Percentiles rank a stretch among this genome's conserved stretches.
These are phyloP conservation scores for Cucumis cinereus DNA, from an alignment of 306 rosid species.

Conservation along the genomic window DNA sequence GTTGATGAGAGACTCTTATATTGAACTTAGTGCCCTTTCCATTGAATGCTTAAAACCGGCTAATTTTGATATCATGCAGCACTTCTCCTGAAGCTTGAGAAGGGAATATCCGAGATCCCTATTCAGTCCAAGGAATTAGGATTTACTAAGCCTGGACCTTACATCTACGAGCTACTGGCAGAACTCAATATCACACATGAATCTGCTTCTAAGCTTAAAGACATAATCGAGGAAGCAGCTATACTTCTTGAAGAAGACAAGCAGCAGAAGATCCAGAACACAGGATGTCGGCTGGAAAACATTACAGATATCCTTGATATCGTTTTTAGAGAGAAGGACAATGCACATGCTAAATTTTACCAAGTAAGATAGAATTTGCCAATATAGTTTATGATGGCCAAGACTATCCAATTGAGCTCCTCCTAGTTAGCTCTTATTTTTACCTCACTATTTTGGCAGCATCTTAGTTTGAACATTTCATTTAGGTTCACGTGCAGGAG, in stretches of 20 bases:
- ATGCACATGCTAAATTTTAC: slow-evolving; percentile 61
- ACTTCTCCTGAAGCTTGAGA: slow-evolving; percentile 85
- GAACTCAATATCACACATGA: slow-evolving; percentile 68
- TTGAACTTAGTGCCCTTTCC: neutral
- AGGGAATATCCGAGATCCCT: slow-evolving; percentile 78
- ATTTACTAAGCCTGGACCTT: slow-evolving; percentile 78
- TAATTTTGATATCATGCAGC: slow-evolving; percentile 36
- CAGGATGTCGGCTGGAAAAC: slow-evolving; percentile 60
- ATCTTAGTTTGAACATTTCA: slow-evolving; percentile 17
- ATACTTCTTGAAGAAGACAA: slow-evolving; percentile 70
- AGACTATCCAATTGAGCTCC: neutral
- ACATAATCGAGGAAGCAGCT: slow-evolving; percentile 45
- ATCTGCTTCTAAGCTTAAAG: slow-evolving; percentile 41
- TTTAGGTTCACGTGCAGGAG: slow-evolving; percentile 79
- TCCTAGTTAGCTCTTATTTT: neutral
- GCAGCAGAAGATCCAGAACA: slow-evolving; percentile 44
- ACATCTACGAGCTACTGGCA: slow-evolving; percentile 61
- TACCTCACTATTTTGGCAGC: slow-evolving; percentile 7
- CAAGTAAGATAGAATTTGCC: slow-evolving; percentile 39
- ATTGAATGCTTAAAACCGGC: neutral
- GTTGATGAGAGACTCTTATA: neutral
- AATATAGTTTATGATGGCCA: neutral
- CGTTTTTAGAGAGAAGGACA: slow-evolving; percentile 45
- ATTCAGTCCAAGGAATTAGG: slow-evolving; percentile 75
- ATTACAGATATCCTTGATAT: slow-evolving; percentile 46